phyloP scores from a whole-genome alignment of 2,329 filamentous ascomycete genomes.

The Graphium sp. region DNA sequence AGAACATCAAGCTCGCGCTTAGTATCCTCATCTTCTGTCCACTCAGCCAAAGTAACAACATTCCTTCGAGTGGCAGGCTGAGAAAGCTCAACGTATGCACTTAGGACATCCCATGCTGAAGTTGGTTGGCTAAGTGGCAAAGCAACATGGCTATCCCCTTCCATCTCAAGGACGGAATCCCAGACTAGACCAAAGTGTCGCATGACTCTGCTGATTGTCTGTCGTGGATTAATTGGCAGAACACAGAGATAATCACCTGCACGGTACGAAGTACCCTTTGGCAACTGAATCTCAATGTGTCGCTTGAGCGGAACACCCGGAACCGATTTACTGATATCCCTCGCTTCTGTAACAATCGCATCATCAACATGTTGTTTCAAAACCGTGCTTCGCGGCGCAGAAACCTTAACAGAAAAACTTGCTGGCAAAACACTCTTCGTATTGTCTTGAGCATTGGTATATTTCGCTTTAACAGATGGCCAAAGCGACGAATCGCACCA shows the following conservation, averaged over 20 bases:
- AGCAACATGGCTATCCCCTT: slow-evolving; percentile 28
- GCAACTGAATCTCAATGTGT: slow-evolving; percentile 51
- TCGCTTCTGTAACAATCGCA: slow-evolving; percentile 37
- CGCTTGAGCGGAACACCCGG: slow-evolving; percentile 38
- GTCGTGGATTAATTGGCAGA: slow-evolving; percentile 50
- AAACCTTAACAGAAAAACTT: slow-evolving; percentile 30
- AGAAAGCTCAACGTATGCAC: slow-evolving; percentile 55
- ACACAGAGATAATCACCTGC: slow-evolving; percentile 65
- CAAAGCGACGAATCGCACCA: slow-evolving; percentile 45
- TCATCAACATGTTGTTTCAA: slow-evolving; percentile 48
- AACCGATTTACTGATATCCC: slow-evolving; percentile 31
- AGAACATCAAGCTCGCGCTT: slow-evolving; percentile 26
- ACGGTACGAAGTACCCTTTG: slow-evolving; percentile 46
- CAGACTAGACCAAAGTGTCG: slow-evolving; percentile 48
- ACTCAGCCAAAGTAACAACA: slow-evolving; percentile 25
- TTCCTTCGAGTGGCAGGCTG: slow-evolving; percentile 54
- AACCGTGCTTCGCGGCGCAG: slow-evolving; percentile 33
- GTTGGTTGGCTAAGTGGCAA: slow-evolving; percentile 39
- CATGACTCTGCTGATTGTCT: slow-evolving; percentile 46
- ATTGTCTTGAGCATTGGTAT: slow-evolving; percentile 18
- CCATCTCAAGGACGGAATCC: slow-evolving; percentile 47
- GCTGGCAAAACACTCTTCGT: no score
- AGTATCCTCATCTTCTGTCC: slow-evolving; percentile 24
- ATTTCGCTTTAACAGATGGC: slow-evolving; percentile 28
- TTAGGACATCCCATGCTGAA: slow-evolving; percentile 45